Percentiles rank a stretch among this genome's conserved stretches.
Evolutionary conservation across 2,329 filamentous ascomycete species (phyloP).

Genomic region (Orbilia javanica): DNA sequence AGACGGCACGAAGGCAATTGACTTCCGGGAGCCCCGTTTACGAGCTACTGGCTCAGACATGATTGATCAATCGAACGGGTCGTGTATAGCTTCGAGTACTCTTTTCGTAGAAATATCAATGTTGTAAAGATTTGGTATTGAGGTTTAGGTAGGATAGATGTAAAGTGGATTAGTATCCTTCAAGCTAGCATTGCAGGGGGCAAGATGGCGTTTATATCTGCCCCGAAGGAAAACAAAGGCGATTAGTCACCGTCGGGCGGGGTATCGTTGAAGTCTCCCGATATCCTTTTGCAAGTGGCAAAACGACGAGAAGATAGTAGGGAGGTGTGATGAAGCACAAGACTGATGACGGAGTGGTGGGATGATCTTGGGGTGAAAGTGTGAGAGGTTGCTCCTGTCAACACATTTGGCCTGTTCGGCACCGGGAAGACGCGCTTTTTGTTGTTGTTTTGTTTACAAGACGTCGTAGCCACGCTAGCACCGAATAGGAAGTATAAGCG

Average conservation of each 20-base stretch:
- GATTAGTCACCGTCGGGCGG: constrained; percentile 11
- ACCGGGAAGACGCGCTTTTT: constrained; percentile 51
- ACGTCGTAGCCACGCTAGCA: constrained; percentile 24
- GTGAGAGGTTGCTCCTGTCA: constrained; percentile 51
- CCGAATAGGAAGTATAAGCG: constrained; percentile 18
- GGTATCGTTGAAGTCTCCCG: constrained; percentile 22
- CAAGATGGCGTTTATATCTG: constrained; percentile 25
- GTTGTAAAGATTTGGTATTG: background rate
- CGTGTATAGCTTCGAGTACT: background rate
- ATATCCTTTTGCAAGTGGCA: constrained; percentile 22
- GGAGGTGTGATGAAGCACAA: constrained; percentile 2
- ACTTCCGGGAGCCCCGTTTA: constrained; percentile 55
- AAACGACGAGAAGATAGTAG: background rate
- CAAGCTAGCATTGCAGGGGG: constrained; percentile 34
- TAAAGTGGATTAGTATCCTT: background rate
- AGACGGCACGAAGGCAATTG: constrained; percentile 57
- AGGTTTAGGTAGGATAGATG: constrained; percentile 2
- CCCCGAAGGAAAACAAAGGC: background rate
- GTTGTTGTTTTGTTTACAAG: constrained; percentile 59
- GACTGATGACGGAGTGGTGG: constrained; percentile 49
- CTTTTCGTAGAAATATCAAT: background rate
- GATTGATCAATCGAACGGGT: constrained; percentile 3
- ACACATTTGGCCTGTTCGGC: constrained; percentile 35
- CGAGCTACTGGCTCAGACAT: constrained; percentile 28
- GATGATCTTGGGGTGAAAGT: constrained; percentile 44